Base-by-base conservation (phyloP, 179 eudicot species). In the Silene vulgaris region DNA sequence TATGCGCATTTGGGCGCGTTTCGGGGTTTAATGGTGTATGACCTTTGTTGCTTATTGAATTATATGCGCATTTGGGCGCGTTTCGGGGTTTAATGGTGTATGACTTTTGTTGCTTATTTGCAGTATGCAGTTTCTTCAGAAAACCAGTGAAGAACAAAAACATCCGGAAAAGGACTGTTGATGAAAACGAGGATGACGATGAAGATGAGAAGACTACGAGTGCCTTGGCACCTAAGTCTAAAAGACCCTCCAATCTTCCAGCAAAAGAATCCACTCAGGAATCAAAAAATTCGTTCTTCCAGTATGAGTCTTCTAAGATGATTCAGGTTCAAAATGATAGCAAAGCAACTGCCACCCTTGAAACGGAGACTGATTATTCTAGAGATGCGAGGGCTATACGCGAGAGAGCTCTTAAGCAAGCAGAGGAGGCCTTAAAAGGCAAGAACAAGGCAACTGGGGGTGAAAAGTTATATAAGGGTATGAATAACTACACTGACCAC, bases 331-430 rank as follows among this genome's bases (percentile, higher is more conserved):
- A 90, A 20, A 84, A 86, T 69, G 97, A 92, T 69, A 92, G 83
- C 71, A 89, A 83, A 65, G 97, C 99, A 62, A 95, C 97, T 20
- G 97, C 99, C 7, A 92, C 90, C 17, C 80, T 92, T 26, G 97
- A 95, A 77, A 90, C 99, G 0, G 97, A 95, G 84, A 95, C 97
- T 0, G 97, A 90, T 17, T 89, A 86, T 77, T 78, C 90, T 0
- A 86, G 83, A 78, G 99, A 95, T 83, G 84, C 91, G 5, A 82
- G 97, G 79, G 97, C 97, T 29, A 78, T 85, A 3, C 79, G 84
- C 3, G 86, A 83, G 76, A 75, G 84, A 76, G 83, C 78, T 74
- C 86, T 85, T 11, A 83, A 81, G 81, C 82, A 79, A 75, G 86
- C 88, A 26, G 78, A 81, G 4, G 83, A 83, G 21, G 77, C 77